phyloP scores from a whole-genome alignment of 352 stramenopile genomes.

The Pythium dissimile region DNA sequence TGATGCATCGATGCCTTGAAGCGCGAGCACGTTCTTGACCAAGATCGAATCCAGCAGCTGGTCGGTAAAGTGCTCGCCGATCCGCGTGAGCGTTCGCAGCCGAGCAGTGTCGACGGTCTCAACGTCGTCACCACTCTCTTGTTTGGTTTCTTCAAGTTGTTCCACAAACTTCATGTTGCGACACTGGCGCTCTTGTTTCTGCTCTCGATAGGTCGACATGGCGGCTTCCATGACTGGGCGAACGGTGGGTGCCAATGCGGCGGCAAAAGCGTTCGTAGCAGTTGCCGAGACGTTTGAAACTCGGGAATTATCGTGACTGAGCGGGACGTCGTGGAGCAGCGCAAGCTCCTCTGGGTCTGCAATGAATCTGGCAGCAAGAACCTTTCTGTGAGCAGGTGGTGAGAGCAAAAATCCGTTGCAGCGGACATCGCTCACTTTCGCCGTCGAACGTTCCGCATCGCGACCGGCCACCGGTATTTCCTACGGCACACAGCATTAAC shows the following conservation, averaged over 20 bases:
- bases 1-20: slow-evolving; percentile 22
- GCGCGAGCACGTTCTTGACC: slow-evolving; percentile 11
- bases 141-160: slow-evolving; percentile 1
- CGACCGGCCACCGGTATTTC: slow-evolving; percentile 78
- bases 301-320: neutral
- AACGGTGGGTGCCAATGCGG: slow-evolving; percentile 19
- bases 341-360: slow-evolving; percentile 13
- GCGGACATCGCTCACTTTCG: slow-evolving; percentile 36
- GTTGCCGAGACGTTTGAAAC: neutral
- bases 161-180: slow-evolving; percentile 9
- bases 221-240: slow-evolving; percentile 16
- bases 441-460: slow-evolving; percentile 54
- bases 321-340: slow-evolving; percentile 10
- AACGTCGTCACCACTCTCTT: neutral
- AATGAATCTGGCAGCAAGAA: slow-evolving; percentile 9
- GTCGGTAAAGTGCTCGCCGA: slow-evolving; percentile 21
- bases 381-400: neutral
- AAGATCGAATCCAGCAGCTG: slow-evolving; percentile 24
- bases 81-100: slow-evolving; percentile 8
- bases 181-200: slow-evolving; percentile 13
- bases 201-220: slow-evolving; percentile 3
- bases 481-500: too few relatives aligned
- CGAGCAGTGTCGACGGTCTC: neutral
- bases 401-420: neutral
- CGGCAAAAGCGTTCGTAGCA: slow-evolving; percentile 14